Conservation (phyloP, 108 stramenopile species). For the Licmophora abbreviata region DNA sequence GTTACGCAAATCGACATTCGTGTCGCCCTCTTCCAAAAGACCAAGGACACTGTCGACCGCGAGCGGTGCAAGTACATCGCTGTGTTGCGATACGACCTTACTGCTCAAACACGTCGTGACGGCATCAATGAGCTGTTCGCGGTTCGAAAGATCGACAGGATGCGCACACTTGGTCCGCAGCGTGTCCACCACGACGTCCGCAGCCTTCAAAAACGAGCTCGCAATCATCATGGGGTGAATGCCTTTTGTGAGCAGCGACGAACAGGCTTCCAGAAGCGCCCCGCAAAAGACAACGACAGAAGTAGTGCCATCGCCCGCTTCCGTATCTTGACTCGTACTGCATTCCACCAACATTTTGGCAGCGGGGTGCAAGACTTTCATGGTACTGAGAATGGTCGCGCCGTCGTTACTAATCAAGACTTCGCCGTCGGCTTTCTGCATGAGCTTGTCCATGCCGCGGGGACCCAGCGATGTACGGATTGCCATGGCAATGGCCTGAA, state of each 20-base stretch:
- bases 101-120: slow-evolving; percentile 92
- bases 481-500: slow-evolving; percentile 92
- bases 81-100: slow-evolving; percentile 95
- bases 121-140: slow-evolving; percentile 79
- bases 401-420: slow-evolving; percentile 98
- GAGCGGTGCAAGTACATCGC: slow-evolving; percentile 94
- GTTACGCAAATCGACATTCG: slow-evolving; percentile 93
- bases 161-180: slow-evolving; percentile 54
- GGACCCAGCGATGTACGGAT: slow-evolving; percentile 96
- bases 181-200: slow-evolving; percentile 50
- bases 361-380: slow-evolving; percentile 97
- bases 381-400: slow-evolving; percentile 94
- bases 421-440: slow-evolving; percentile 91
- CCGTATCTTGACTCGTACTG: slow-evolving; percentile 96
- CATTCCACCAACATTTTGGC: slow-evolving; percentile 99
- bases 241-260: slow-evolving; percentile 72
- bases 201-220: slow-evolving; percentile 76
- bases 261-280: slow-evolving; percentile 90
- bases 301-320: slow-evolving; percentile 97
- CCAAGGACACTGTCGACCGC: slow-evolving; percentile 96
- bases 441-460: slow-evolving; percentile 99
- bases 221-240: slow-evolving; percentile 98
- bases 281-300: slow-evolving; percentile 96
- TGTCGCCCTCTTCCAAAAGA: slow-evolving; percentile 69
- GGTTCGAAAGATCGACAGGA: slow-evolving; percentile 83